Evolutionary conservation across 116 monocot species (phyloP), one percentile per base, ranked within the genome.

Genomic region (Zostera marina): DNA sequence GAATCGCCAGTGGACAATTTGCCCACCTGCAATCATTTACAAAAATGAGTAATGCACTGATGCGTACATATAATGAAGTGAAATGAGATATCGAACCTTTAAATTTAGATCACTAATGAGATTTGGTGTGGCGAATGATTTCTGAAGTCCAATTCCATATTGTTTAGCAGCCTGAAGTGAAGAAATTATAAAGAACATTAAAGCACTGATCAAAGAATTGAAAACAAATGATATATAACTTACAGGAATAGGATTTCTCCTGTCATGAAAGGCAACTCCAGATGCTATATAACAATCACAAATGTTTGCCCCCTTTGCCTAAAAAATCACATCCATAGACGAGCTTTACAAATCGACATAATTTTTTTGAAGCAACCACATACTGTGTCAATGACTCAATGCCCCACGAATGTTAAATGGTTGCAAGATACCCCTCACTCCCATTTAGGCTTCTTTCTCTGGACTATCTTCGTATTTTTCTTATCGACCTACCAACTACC

Each of bases 1-100:
- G 93, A 93, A 84, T 93, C 88, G 52, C 93, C 93, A 32, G 93
- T 93, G 13, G 93, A 93, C 49, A 93, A 69, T 65, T 81, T 93
- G 22, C 81, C 81, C 22, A 73, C 67, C 93, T 93, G 65, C 22
- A 19, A 53, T 14, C 42, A 9, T 60, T 58, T 11, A 55, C 9
- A 11, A 12, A 23, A 48, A 21, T 19, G 15, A 51, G 3, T 17
- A 51, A 51, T 19, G 20, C 10, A 21, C 47, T 53, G 4, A 24
- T 21, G n/a, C n/a, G n/a, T 32, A 32, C 32, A 32, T 32, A 32
- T 32, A 32, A 32, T 32, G 2, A 55, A 12, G 26, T 24, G 13
- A 55, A 26, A 25, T 10, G 7, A 25, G 23, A 55, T 23, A n/a
- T 14, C 1, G 12, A 24, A 94, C 94, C 88, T 94, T 88, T 63